Percentiles rank a stretch among this genome's conserved stretches.
Conservation (phyloP, 2,329 filamentous ascomycete species). For the Cercospora beticola region DNA sequence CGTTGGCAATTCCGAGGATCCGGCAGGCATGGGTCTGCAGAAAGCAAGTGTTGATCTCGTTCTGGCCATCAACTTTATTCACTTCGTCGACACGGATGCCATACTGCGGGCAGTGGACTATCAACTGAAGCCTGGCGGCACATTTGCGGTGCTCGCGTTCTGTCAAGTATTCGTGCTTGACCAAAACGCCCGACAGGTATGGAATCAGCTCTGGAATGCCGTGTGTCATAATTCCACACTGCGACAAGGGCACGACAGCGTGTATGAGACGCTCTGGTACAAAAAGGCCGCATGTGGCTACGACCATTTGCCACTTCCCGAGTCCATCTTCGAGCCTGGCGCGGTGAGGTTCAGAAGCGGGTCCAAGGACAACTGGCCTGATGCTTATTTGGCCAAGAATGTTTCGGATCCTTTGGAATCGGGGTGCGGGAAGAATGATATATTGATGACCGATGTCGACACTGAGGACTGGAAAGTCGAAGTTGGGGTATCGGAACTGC, state of each 20-base stretch:
- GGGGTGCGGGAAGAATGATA: background rate
- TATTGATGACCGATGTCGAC: background rate
- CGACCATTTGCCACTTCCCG: background rate
- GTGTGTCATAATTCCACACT: background rate
- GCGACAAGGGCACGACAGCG: background rate
- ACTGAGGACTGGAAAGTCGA: background rate
- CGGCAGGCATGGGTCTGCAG: background rate
- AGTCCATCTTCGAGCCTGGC: background rate
- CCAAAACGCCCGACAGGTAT: background rate
- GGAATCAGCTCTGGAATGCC: background rate
- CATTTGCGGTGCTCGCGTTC: background rate
- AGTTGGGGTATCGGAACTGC: background rate
- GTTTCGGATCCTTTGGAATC: background rate
- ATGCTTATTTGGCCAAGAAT: background rate
- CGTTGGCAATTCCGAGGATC: background rate
- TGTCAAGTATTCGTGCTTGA: background rate
- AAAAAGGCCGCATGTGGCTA: background rate
- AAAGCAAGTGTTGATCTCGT: conserved; percentile 8
- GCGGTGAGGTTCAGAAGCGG: background rate
- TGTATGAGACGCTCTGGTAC: background rate
- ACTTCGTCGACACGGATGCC: conserved; percentile 6
- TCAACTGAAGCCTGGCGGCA: conserved; percentile 11
- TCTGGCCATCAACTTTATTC: conserved; percentile 5
- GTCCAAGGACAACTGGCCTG: background rate
- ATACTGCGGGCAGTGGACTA: background rate